Base-by-base conservation (phyloP, 106 monocot genomes). In the Hemerocallis citrina region DNA sequence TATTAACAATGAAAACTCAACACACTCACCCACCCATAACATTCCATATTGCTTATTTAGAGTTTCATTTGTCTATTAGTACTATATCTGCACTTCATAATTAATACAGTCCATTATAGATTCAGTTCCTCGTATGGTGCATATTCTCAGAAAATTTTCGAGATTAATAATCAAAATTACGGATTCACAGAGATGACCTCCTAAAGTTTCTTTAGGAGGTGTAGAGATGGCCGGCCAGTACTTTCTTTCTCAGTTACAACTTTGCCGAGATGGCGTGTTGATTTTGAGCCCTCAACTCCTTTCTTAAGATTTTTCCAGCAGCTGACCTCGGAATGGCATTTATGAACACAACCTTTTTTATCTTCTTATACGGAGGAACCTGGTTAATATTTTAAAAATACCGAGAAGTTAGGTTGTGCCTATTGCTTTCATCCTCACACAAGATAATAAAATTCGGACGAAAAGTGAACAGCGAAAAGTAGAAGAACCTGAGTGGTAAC, bases 281-380 rank as follows among this genome's bases (percentile, higher is more conserved):
- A 16, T 52, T 48, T 37, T 62, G 63, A 64, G 57, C 72, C 17
- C 29, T 38, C 65, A 72, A 51, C 36, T 65, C 30, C 59, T 66
- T 73, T 30, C 49, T 58, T 39, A 73, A 41, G 45, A 73, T 73
- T 48, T 47, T 73, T 4, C 73, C 73, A 1, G 65, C 56, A 14
- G 59, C 29, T 32, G 73, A 66, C 16, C 40, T 65, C 21, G 73
- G 73, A 36, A 73, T 73, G 35, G 21, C 48, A 51, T 59, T 37
- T 47, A 59, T 23, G 65, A 73, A 73, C 20, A 37, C 46, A 57
- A 73, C 73, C 59, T 33, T 65, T 33, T 58, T 65, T 6, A 73
- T 31, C 65, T 66, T 73, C 65, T 66, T 73, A 34, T 73, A 73
- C 14, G 73, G 66, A 31, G 65, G 58, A 36, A 73, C 73, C 73